These are phyloP conservation scores for Botrytis tulipae DNA, from an alignment of 2,329 filamentous ascomycete species.

Conservation along the genomic window DNA sequence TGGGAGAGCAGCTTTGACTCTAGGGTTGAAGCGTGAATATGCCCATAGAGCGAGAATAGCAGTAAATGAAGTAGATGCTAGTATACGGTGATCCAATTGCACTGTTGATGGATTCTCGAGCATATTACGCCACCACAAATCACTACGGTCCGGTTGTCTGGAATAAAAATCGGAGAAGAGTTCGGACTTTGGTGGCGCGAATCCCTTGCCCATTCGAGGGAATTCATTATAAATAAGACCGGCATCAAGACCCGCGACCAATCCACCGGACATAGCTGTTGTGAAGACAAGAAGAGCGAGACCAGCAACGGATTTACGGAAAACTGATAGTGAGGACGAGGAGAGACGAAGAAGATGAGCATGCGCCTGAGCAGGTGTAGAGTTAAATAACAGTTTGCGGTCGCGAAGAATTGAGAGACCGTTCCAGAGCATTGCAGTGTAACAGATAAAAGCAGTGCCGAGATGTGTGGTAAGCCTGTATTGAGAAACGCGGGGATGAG, in stretches of 20 bases:
- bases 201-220: constrained; percentile 84
- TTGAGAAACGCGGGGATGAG: constrained; percentile 88
- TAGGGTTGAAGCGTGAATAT: constrained; percentile 69
- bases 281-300: constrained; percentile 76
- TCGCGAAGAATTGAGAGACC: constrained; percentile 81
- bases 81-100: constrained; percentile 90
- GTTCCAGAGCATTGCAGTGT: constrained; percentile 90
- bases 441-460: constrained; percentile 86
- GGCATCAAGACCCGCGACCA: constrained; percentile 93
- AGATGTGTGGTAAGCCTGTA: constrained; percentile 90
- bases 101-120: constrained; percentile 95
- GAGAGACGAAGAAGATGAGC: constrained; percentile 61
- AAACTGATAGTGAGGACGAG: constrained; percentile 65
- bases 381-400: constrained; percentile 61
- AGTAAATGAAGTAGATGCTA: constrained; percentile 86
- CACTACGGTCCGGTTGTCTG: constrained; percentile 71
- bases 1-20: constrained; percentile 58
- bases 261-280: constrained; percentile 88
- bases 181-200: constrained; percentile 78
- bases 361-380: constrained; percentile 59
- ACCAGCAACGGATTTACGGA: constrained; percentile 70
- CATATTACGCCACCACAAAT: constrained; percentile 96
- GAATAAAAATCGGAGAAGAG: constrained; percentile 85
- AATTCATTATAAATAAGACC: constrained; percentile 99
- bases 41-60: constrained; percentile 75